phyloP scores from a whole-genome alignment of 2,329 filamentous ascomycete genomes.

The Epichloe baconii region DNA sequence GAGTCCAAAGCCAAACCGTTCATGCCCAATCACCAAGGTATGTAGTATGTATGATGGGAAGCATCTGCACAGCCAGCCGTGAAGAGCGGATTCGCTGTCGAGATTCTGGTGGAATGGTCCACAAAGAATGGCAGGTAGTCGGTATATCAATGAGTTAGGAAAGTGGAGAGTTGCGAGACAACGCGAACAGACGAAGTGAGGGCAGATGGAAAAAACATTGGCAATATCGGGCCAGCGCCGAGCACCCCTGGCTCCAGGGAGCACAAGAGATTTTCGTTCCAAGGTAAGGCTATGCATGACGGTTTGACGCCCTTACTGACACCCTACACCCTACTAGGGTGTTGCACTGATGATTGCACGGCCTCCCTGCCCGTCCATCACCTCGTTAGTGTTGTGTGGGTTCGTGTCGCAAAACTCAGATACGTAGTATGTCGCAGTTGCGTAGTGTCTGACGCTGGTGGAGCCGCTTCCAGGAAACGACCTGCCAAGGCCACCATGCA shows the following conservation, averaged over 20 bases:
- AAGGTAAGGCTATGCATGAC: not conserved
- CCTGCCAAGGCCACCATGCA: constrained; percentile 1
- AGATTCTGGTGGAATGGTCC: not conserved
- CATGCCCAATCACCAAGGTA: not conserved
- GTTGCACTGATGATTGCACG: not conserved
- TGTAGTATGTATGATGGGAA: not conserved
- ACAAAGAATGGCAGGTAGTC: constrained; percentile 1
- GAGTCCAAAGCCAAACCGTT: not conserved
- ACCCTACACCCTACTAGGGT: not conserved
- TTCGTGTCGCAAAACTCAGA: not conserved
- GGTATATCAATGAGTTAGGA: not conserved
- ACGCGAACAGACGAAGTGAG: not conserved
- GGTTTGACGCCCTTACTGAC: not conserved
- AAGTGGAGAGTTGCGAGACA: not conserved
- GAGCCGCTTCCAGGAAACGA: not conserved
- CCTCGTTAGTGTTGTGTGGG: too few species aligned
- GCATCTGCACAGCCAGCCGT: constrained; percentile 2
- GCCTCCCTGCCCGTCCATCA: not conserved
- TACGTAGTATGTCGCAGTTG: not conserved
- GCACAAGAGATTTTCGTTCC: not conserved
- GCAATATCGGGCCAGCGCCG: not conserved
- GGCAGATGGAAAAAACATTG: not conserved
- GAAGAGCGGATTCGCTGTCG: not conserved
- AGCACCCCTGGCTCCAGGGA: not conserved
- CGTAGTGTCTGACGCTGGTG: constrained; percentile 3